Evolutionary conservation across 2,329 filamentous ascomycete species (phyloP).

Genomic region (Gaeumannomyces tritici): DNA sequence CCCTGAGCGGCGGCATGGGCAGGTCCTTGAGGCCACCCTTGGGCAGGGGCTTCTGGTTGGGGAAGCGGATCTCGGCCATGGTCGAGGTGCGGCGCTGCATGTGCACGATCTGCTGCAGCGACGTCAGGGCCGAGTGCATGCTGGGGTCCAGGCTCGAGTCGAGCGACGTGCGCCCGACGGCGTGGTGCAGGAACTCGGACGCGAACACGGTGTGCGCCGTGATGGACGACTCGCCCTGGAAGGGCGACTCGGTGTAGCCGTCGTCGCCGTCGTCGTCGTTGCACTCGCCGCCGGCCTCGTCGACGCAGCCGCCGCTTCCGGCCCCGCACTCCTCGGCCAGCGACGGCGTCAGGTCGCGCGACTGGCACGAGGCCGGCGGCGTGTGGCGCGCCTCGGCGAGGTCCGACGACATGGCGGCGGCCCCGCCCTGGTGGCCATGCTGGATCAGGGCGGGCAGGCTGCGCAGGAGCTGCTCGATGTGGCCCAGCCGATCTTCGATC

Average conservation of each 20-base stretch:
- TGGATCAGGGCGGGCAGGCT: constrained; percentile 14
- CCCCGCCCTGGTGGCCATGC: not conserved
- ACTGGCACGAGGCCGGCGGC: not conserved
- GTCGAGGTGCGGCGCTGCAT: constrained; percentile 34
- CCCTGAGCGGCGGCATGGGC: constrained; percentile 42
- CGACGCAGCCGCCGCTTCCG: not conserved
- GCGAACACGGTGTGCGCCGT: constrained; percentile 43
- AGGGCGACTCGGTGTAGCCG: constrained; percentile 29
- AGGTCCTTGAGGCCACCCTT: constrained; percentile 37
- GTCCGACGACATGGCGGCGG: not conserved
- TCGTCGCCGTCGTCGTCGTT: constrained; percentile 15
- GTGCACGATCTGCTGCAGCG: constrained; percentile 41
- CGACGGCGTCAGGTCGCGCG: not conserved
- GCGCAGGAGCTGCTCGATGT: constrained; percentile 32
- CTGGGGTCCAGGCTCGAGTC: constrained; percentile 32
- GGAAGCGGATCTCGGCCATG: constrained; percentile 31
- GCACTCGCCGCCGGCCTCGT: not conserved
- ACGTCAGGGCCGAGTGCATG: constrained; percentile 41
- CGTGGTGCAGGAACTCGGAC: constrained; percentile 42
- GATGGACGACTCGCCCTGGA: constrained; percentile 38
- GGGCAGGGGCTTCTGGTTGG: constrained; percentile 33
- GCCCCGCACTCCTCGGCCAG: not conserved
- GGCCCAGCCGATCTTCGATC: constrained; percentile 33
- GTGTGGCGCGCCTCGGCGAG: not conserved
- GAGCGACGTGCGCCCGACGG: constrained; percentile 37